Conservation (phyloP, 805 yeast genomes). For the Wickerhamomyces strasburgensis region DNA sequence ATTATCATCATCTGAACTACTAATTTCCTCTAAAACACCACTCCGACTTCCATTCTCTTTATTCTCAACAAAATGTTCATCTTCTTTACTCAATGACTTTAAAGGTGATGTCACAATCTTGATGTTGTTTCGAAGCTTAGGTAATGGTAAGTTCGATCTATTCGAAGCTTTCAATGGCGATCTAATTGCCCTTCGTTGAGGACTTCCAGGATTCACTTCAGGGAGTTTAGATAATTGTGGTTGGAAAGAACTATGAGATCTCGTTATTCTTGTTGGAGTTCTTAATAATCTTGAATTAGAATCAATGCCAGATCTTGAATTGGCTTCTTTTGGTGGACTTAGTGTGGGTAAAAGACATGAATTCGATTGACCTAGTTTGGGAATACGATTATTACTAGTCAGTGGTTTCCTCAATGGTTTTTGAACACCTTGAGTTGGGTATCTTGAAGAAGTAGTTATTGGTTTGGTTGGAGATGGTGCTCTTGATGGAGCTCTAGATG, state of each 20-base stretch:
- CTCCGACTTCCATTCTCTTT: constrained; percentile 13
- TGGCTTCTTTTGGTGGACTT: constrained; percentile 14
- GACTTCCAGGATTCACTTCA: constrained; percentile 10
- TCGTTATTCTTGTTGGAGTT: constrained; percentile 11
- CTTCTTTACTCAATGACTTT: constrained; percentile 17
- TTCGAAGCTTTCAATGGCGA: constrained; percentile 17
- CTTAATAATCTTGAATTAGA: constrained; percentile 8
- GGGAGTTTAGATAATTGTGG: constrained; percentile 19
- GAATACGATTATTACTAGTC: constrained; percentile 2
- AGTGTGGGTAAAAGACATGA: constrained; percentile 13
- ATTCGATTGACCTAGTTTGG: constrained; percentile 10
- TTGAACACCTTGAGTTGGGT: constrained; percentile 16
- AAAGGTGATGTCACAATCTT: constrained; percentile 25
- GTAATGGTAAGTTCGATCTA: constrained; percentile 10
- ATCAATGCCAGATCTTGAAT: constrained; percentile 8
- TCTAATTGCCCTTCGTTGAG: constrained; percentile 8
- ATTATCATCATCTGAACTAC: constrained; percentile 14
- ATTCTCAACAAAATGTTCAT: constrained; percentile 2
- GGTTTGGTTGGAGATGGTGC: constrained; percentile 16
- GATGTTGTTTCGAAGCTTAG: constrained; percentile 2
- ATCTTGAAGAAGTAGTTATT: constrained; percentile 5
- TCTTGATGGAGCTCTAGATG: constrained; percentile 9
- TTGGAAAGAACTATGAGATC: constrained; percentile 21
- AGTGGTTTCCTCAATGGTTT: constrained; percentile 19
- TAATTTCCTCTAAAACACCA: constrained; percentile 4